Evolutionary conservation across 768 basidiomycete species (phyloP).

Genomic region (Kwoniella pini): DNA sequence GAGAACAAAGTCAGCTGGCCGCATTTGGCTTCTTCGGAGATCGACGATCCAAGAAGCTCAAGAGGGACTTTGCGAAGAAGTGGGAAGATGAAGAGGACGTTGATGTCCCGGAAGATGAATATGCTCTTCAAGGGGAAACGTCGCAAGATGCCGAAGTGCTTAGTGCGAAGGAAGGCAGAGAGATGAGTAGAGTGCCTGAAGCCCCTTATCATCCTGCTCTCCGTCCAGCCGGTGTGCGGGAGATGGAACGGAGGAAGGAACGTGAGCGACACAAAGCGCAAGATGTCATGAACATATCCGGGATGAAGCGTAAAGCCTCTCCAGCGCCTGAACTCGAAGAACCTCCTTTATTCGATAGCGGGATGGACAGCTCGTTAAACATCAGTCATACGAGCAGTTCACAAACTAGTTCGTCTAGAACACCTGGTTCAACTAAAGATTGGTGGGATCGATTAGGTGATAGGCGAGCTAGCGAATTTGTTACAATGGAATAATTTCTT

Average conservation of each 20-base stretch:
- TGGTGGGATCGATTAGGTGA: constrained; percentile 24
- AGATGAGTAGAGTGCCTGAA: constrained; percentile 28
- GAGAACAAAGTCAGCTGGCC: constrained; percentile 32
- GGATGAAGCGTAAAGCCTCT: too few relatives aligned
- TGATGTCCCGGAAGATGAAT: constrained; percentile 13
- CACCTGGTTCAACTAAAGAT: constrained; percentile 20
- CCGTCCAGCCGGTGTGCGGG: constrained; percentile 36
- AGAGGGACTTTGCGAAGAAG: constrained; percentile 21
- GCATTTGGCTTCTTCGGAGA: constrained; percentile 40
- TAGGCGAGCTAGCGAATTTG: constrained; percentile 19
- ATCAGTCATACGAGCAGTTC: constrained; percentile 2
- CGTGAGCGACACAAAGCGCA: constrained; percentile 1
- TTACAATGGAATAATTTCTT: constrained; percentile 16
- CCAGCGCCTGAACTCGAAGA: neutral
- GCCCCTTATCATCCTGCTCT: constrained; percentile 38
- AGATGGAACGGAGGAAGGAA: constrained; percentile 19
- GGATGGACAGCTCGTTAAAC: neutral
- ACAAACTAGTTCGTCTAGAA: neutral
- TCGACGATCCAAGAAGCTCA: neutral
- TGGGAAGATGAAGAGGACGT: constrained; percentile 42
- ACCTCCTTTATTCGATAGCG: constrained; percentile 4
- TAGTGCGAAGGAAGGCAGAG: neutral
- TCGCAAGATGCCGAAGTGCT: neutral
- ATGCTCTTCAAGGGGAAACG: neutral
- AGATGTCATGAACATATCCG: neutral